Base-by-base conservation (phyloP, 768 basidiomycete genomes). In the Termitomyces sp. region DNA sequence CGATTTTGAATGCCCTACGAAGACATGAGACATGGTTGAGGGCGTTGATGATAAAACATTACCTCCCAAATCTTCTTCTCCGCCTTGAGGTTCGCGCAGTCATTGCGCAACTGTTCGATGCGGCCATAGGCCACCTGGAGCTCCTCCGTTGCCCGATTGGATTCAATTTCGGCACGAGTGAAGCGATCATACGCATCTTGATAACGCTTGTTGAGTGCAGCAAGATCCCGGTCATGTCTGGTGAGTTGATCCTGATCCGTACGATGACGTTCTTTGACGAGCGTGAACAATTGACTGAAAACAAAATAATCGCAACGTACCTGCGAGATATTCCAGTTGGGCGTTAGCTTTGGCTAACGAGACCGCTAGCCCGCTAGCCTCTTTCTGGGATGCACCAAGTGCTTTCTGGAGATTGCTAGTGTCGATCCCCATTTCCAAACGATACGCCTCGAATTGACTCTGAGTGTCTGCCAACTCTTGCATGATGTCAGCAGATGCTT, bases 61-160 rank as follows among this genome's bases (percentile, higher is more conserved):
- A 91, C 93, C 87, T 93, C 91, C 89, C 90, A 93, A 36, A 95
- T 91, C 67, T 85, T 88, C 77, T 93, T 95, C 80, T 98, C 96
- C 0, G 94, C 95, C 43, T 89, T 85, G 18, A 97, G 81, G 69
- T 92, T 95, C 2, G 91, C 89, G 62, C 80, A 83, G 65, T 98
- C 95, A 63, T 90, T 92, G 10, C 92, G 85, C 39, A 94, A 75
- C 57, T 90, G 87, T 61, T 95, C 93, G 16, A 88, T 73, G 24
- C 81, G 79, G 26, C 81, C 76, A 60, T 82, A 84, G 2, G 84
- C 78, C 7, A 78, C 71, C 22, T 83, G 76, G 10, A 90, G 74
- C 44, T 91, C 88, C 44, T 91, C 88, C 16, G 82, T 74, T 36
- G 87, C 81, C 55, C 89, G 82, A 61, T 81, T 80, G 59, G 82